A percentile compares a stretch with the other conserved stretches of the same genome.
These are phyloP conservation scores for Hypoxylon sp. DNA, from an alignment of 2,329 filamentous ascomycete species.

Conservation along the genomic window DNA sequence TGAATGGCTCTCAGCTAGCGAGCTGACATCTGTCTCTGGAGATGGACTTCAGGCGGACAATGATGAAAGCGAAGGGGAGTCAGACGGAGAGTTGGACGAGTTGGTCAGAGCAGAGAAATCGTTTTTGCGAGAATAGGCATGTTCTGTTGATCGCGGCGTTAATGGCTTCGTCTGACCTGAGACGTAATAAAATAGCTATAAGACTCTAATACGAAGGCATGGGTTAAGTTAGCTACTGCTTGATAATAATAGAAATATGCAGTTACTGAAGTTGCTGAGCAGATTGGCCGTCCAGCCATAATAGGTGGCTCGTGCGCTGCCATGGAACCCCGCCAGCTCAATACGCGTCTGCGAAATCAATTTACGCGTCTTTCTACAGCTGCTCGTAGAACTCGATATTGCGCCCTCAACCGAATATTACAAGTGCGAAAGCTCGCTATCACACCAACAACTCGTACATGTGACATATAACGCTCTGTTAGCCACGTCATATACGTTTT, in stretches of 20 bases:
- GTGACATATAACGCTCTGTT: background rate
- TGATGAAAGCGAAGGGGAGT: background rate
- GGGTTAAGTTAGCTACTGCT: no score
- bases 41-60: background rate
- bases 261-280: background rate
- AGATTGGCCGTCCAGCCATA: background rate
- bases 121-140: slow-evolving; percentile 2
- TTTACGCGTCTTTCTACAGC: slow-evolving; percentile 41
- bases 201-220: no score
- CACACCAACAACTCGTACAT: background rate
- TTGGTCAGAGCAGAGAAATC: slow-evolving; percentile 15
- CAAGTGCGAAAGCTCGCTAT: background rate
- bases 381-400: background rate
- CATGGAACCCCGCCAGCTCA: background rate
- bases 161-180: background rate
- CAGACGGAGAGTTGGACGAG: background rate
- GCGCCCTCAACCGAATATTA: background rate
- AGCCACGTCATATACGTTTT: background rate
- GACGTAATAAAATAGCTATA: no score
- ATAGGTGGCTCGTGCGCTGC: background rate
- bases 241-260: no score
- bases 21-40: background rate
- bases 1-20: slow-evolving; percentile 18
- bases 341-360: slow-evolving; percentile 40
- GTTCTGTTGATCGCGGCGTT: background rate